Percentiles rank a stretch among this genome's conserved stretches.
These are phyloP conservation scores for Phaffia rhodozyma DNA, from an alignment of 1,284 basidiomycete species.

Conservation along the genomic window DNA sequence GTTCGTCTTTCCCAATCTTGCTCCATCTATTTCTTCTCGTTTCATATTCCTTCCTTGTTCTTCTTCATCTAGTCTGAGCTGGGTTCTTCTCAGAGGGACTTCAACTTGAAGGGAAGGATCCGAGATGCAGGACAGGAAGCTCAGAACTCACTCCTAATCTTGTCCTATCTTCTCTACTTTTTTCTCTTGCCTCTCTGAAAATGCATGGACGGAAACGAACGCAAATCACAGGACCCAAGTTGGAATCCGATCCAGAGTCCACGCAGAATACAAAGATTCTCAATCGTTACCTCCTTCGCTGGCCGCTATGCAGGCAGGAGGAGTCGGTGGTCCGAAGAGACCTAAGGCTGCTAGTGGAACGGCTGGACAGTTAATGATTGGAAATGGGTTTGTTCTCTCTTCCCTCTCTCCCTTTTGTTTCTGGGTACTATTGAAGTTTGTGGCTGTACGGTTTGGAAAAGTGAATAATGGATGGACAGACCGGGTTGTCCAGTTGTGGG, in stretches of 20 bases:
- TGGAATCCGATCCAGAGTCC: constrained; percentile 53
- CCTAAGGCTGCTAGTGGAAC: constrained; percentile 48
- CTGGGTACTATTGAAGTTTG: constrained; percentile 32
- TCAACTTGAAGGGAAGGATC: not conserved
- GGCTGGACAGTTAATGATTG: constrained; percentile 52
- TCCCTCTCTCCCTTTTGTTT: not conserved
- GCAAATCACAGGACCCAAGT: constrained; percentile 33
- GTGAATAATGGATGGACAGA: not conserved
- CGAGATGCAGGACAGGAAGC: no score
- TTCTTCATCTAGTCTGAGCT: not conserved
- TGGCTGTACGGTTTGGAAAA: constrained; percentile 18
- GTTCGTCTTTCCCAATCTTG: not conserved
- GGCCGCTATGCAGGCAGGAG: constrained; percentile 37
- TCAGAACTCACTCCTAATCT: not conserved
- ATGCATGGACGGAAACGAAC: not conserved
- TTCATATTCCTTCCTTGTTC: not conserved
- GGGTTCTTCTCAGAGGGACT: no score
- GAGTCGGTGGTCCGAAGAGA: constrained; percentile 57
- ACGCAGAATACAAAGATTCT: constrained; percentile 73
- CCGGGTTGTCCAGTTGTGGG: constrained; percentile 3
- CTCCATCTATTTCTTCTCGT: not conserved
- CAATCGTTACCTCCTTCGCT: constrained; percentile 73
- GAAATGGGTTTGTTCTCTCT: constrained; percentile 2
- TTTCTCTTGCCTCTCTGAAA: not conserved
- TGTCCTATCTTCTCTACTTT: not conserved